Percentiles rank a stretch among this genome's conserved stretches.
Evolutionary conservation across 352 stramenopile species (phyloP).

Genomic region (Pythium phragmitis): DNA sequence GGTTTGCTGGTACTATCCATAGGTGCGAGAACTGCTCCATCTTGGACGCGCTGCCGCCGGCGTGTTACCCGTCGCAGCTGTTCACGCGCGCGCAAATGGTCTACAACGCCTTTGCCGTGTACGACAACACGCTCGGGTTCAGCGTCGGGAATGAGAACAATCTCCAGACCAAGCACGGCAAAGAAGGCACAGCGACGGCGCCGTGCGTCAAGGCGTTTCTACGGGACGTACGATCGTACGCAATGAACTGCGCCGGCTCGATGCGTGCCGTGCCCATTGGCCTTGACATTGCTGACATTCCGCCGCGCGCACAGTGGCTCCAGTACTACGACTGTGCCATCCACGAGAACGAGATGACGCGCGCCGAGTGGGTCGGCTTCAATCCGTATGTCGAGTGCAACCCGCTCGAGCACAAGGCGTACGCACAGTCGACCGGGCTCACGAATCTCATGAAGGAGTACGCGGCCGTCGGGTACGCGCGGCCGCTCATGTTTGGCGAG

Average conservation of each 20-base stretch:
- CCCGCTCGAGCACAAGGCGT: constrained; percentile 44
- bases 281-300: constrained; percentile 57
- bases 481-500: constrained; percentile 72
- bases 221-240: constrained; percentile 53
- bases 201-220: constrained; percentile 70
- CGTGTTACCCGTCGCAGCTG: constrained; percentile 37
- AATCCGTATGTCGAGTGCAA: constrained; percentile 65
- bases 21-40: neutral
- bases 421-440: constrained; percentile 54
- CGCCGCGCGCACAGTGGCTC: constrained; percentile 53
- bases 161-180: constrained; percentile 29
- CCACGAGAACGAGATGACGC: constrained; percentile 49
- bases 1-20: neutral
- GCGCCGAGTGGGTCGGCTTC: constrained; percentile 49
- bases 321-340: constrained; percentile 56
- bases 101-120: constrained; percentile 59
- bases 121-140: constrained; percentile 60
- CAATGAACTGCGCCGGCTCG: constrained; percentile 34
- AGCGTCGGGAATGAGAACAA: constrained; percentile 63
- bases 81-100: constrained; percentile 35
- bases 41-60: constrained; percentile 18
- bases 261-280: constrained; percentile 60
- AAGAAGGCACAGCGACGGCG: constrained; percentile 18
- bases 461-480: constrained; percentile 37
- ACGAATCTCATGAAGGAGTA: constrained; percentile 68